Conservation (phyloP, 139 green algal species). For the Mesotaenium endlicherianum region DNA sequence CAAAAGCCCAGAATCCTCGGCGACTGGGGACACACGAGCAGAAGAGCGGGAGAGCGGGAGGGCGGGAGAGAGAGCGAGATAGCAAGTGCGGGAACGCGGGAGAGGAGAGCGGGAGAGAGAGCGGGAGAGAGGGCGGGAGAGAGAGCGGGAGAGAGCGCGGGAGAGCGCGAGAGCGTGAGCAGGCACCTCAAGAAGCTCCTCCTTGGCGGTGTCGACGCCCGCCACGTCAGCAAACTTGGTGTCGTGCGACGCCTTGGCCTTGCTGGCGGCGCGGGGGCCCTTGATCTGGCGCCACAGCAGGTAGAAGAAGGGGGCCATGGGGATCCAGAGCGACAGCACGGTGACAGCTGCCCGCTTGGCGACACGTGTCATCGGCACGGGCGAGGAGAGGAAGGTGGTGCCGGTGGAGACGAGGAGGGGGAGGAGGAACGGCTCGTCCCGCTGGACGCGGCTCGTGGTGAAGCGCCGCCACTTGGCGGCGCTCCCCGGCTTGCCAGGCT, state of each 20-base stretch:
- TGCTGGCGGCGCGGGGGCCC: not conserved
- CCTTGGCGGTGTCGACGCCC: slow-evolving; percentile 82
- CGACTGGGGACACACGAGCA: too few relatives aligned
- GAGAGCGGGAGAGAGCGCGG: too few relatives aligned
- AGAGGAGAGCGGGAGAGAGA: too few relatives aligned
- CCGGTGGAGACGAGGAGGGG: not conserved
- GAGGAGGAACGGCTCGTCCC: slow-evolving; percentile 31
- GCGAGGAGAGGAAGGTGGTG: slow-evolving; percentile 3
- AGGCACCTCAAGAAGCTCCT: slow-evolving; percentile 70
- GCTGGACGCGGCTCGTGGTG: not conserved
- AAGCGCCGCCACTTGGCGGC: too few relatives aligned
- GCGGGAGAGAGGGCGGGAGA: too few relatives aligned
- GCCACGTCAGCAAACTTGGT: slow-evolving; percentile 61
- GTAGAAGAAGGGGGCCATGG: slow-evolving; percentile 30
- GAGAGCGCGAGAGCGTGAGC: too few relatives aligned
- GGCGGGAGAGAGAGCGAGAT: too few relatives aligned
- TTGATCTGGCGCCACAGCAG: slow-evolving; percentile 2
- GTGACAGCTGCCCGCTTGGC: not conserved
- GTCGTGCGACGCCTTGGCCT: not conserved
- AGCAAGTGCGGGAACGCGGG: too few relatives aligned
- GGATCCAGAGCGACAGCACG: slow-evolving; percentile 33
- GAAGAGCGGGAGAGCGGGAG: too few relatives aligned
- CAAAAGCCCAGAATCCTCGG: too few relatives aligned
- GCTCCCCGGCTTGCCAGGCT: too few relatives aligned
- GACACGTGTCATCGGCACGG: not conserved